Evolutionary conservation across 176 grass and related monocot species (phyloP), one percentile per base, ranked within the genome.

Genomic region (Panicum miliaceum): DNA sequence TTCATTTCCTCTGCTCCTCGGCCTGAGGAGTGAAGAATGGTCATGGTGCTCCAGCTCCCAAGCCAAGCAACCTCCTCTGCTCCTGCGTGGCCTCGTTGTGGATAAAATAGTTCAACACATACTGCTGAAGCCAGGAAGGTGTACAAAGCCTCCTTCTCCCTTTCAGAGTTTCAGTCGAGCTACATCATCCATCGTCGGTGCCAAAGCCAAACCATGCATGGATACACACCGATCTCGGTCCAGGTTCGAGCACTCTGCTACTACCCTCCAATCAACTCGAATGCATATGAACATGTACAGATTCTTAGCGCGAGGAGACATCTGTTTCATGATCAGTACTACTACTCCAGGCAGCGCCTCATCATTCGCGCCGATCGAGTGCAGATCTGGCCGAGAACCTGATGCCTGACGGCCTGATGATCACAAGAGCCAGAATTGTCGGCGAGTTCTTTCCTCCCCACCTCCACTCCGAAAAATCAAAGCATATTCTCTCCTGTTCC

Each of bases 31-130:
- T 77, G 27, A 77, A 85, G 50, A 47, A 67, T 68, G 6, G 73
- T 77, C 23, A 77, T 59, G 26, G 8, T 79, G n/a, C 20, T 8
- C 20, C 27, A 32, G 27, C 75, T 38, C 53, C 51, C 22, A 85
- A 85, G 65, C 84, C 25, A 85, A 79, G 75, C 75, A 79, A 85
- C 26, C 38, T 70, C 27, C 10, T 45, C n/a, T 37, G 40, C 42
- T 32, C 34, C 48, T 54, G 27, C 35, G 14, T 19, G 12, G 34
- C 69, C 34, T 63, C 45, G 36, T 20, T 19, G 9, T 64, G 46
- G n/a, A 73, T 19, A 45, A 25, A 46, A 50, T 3, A 83, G 22
- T 13, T 5, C 65, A 68, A 68, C 19, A 41, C 18, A 20, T 5
- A 37, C 1, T 2, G 64, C 37, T 38, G 64, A 66, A 66, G 16